Evolutionary conservation across 139 green algal genomes (phyloP).

Genomic region (Chlorella ohadii): DNA sequence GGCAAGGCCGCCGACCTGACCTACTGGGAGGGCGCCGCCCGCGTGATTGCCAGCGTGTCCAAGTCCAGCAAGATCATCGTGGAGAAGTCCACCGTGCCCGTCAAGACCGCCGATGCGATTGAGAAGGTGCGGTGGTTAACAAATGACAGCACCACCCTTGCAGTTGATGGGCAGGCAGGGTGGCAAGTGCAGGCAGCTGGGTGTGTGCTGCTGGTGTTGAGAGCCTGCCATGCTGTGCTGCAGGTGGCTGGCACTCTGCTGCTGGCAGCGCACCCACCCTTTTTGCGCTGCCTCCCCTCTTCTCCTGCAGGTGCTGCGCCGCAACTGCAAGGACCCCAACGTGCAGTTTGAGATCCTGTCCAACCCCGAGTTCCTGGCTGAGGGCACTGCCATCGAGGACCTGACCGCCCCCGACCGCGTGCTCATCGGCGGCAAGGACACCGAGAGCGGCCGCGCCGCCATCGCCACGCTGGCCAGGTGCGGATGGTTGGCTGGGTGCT

Average conservation of each 20-base stretch:
- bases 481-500: background rate
- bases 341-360: conserved; percentile 97
- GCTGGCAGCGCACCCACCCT: too few species aligned
- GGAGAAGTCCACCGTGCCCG: conserved; percentile 99
- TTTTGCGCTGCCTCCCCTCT: background rate
- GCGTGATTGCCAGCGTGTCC: conserved; percentile 90
- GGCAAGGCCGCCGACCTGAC: conserved; percentile 98
- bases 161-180: background rate
- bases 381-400: conserved; percentile 90
- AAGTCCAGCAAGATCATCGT: conserved; percentile 97
- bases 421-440: conserved; percentile 90
- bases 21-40: conserved; percentile 98
- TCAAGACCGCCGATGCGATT: conserved; percentile 99
- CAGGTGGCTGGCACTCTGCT: background rate
- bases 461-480: conserved; percentile 71
- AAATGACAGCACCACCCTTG: too few species aligned
- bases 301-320: conserved; percentile 72
- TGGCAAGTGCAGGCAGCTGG: too few species aligned
- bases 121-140: conserved; percentile 82
- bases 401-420: conserved; percentile 54
- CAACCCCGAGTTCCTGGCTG: conserved; percentile 91
- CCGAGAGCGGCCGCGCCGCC: conserved; percentile 73
- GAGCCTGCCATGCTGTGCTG: background rate
- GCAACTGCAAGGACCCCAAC: conserved; percentile 78
- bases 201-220: background rate